These are phyloP conservation scores for Ramalina peruviana DNA, from an alignment of 495 filamentous ascomycete genomes.

Conservation along the genomic window DNA sequence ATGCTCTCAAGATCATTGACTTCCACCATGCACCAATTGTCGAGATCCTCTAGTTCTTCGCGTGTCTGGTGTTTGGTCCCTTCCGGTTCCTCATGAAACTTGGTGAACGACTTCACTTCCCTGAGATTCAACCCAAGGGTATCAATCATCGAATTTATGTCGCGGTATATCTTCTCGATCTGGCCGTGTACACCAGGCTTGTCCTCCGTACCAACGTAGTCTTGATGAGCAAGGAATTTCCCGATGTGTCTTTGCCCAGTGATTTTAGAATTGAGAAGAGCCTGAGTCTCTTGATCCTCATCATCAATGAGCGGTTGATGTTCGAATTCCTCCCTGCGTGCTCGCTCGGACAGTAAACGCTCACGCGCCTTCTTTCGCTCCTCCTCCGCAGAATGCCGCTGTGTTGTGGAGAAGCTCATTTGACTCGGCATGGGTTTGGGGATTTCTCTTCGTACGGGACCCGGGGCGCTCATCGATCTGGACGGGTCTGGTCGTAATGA, in stretches of 20 bases:
- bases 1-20: conserved; percentile 46
- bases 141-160: conserved; percentile 94
- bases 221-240: conserved; percentile 52
- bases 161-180: conserved; percentile 76
- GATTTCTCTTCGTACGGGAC: conserved; percentile 23
- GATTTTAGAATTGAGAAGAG: conserved; percentile 38
- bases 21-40: conserved; percentile 59
- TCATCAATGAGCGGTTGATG: conserved; percentile 37
- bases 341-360: conserved; percentile 20
- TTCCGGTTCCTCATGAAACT: conserved; percentile 41
- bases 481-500: conserved; percentile 35
- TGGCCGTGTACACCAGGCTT: conserved; percentile 54
- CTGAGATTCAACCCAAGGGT: conserved; percentile 78
- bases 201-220: conserved; percentile 48
- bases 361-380: conserved; percentile 21
- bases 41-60: conserved; percentile 45
- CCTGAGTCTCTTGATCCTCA: conserved; percentile 48
- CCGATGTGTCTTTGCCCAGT: conserved; percentile 40
- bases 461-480: conserved; percentile 45
- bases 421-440: conserved; percentile 15
- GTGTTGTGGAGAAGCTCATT: conserved; percentile 8
- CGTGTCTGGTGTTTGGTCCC: conserved; percentile 34
- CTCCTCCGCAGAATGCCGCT: conserved; percentile 24
- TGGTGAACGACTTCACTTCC: conserved; percentile 55
- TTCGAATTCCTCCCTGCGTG: conserved; percentile 19